phyloP scores from a whole-genome alignment of 1,284 basidiomycete species.

The Trametes sp. region DNA sequence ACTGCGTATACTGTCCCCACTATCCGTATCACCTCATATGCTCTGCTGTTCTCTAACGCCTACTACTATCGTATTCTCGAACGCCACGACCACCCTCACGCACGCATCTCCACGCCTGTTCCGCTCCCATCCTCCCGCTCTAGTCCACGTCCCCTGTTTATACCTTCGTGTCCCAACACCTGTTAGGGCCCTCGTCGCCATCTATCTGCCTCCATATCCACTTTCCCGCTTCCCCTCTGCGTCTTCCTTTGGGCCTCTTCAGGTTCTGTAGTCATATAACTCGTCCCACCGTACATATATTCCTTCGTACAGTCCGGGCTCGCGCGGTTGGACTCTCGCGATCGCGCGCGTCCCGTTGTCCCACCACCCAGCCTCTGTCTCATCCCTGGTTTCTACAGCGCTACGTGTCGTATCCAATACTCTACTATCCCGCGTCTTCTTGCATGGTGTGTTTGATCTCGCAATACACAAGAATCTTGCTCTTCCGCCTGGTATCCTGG shows the following conservation, averaged over 20 bases:
- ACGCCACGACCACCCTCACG: conserved; percentile 19
- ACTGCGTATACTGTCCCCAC: conserved; percentile 21
- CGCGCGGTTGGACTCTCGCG: conserved; percentile 5
- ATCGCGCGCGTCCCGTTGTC: neutral
- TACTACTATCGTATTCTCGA: conserved; percentile 24
- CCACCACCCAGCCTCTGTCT: neutral
- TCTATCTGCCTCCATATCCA: neutral
- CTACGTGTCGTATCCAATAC: conserved; percentile 9
- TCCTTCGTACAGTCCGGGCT: conserved; percentile 25
- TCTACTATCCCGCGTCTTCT: conserved; percentile 22
- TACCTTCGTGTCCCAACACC: neutral
- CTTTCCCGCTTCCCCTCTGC: neutral
- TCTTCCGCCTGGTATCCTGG: neutral
- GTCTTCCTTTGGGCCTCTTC: conserved; percentile 12
- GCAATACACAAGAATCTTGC: conserved; percentile 22
- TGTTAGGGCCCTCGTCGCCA: neutral
- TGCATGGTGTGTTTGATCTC: conserved; percentile 23
- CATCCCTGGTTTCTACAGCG: conserved; percentile 1
- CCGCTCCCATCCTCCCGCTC: neutral
- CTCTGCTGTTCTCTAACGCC: conserved; percentile 27
- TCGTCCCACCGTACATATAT: conserved; percentile 30
- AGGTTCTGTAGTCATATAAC: conserved; percentile 28
- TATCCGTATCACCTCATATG: conserved; percentile 26
- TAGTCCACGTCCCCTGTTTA: neutral
- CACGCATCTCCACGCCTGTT: conserved; percentile 11